phyloP scores from a whole-genome alignment of 2,329 filamentous ascomycete species.

The Aspergillus persii region DNA sequence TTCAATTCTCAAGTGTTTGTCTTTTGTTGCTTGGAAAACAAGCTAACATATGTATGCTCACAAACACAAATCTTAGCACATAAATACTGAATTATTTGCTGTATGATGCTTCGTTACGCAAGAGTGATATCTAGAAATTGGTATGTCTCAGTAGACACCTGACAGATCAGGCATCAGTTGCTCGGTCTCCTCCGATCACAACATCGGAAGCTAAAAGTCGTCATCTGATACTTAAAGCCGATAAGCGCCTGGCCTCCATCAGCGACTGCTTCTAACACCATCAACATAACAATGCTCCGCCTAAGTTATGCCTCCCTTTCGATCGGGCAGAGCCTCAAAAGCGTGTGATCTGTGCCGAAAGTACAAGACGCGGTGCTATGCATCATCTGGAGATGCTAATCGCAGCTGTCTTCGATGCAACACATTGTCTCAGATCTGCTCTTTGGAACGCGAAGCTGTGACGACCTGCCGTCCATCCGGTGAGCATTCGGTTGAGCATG shows the following conservation, averaged over 20 bases:
- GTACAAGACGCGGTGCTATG: constrained; percentile 45
- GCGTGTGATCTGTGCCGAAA: constrained; percentile 41
- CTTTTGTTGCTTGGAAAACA: too few relatives aligned
- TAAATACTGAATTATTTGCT: too few relatives aligned
- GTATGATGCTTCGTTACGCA: too few relatives aligned
- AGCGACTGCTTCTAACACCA: not conserved
- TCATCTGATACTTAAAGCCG: not conserved
- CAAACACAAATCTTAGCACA: too few relatives aligned
- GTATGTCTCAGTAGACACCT: too few relatives aligned
- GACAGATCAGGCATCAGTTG: too few relatives aligned
- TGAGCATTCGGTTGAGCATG: not conserved
- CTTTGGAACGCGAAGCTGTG: constrained; percentile 19
- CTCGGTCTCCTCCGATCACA: too few relatives aligned
- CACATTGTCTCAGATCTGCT: constrained; percentile 36
- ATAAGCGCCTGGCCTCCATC: not conserved
- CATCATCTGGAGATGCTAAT: constrained; percentile 24
- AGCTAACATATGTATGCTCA: too few relatives aligned
- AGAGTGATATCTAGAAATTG: too few relatives aligned
- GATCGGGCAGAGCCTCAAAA: constrained; percentile 25
- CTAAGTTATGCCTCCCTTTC: constrained; percentile 6
- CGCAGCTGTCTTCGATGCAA: constrained; percentile 40
- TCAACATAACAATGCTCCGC: not conserved
- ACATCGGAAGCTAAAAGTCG: not conserved
- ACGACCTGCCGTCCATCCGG: not conserved
- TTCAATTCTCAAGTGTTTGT: too few relatives aligned